Percentiles rank a stretch among this genome's conserved stretches.
Evolutionary conservation across 1,284 basidiomycete genomes (phyloP).

Genomic region (Prillingera fragicola): DNA sequence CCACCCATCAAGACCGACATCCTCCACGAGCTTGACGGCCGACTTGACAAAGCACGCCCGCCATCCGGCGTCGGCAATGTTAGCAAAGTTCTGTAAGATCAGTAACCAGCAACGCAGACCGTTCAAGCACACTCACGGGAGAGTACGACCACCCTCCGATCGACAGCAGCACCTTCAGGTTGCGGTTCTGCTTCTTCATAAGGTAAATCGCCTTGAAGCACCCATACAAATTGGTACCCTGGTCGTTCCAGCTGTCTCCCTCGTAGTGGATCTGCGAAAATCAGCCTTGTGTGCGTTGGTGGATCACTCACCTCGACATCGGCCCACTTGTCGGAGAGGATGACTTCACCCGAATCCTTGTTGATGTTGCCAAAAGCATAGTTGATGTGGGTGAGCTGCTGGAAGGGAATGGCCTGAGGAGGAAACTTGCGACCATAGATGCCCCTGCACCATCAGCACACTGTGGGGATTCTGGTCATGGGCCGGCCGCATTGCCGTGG

Average conservation of each 20-base stretch:
- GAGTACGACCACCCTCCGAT: conserved; percentile 87
- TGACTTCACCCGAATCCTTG: conserved; percentile 60
- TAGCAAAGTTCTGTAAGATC: conserved; percentile 39
- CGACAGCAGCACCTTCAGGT: conserved; percentile 70
- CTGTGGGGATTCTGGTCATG: not conserved
- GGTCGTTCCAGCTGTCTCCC: conserved; percentile 84
- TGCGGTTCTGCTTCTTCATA: conserved; percentile 68
- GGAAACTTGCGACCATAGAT: conserved; percentile 83
- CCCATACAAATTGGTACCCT: conserved; percentile 73
- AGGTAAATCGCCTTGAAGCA: conserved; percentile 82
- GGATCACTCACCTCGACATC: conserved; percentile 68
- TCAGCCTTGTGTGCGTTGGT: conserved; percentile 32
- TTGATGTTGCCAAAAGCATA: conserved; percentile 86
- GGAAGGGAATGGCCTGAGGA: conserved; percentile 62
- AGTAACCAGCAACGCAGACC: not conserved
- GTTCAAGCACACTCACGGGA: conserved; percentile 45
- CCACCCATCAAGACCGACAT: conserved; percentile 83
- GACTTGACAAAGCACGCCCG: conserved; percentile 65
- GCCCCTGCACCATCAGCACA: conserved; percentile 56
- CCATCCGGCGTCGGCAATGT: conserved; percentile 55
- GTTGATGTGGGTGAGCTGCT: conserved; percentile 69
- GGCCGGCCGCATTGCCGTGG: not conserved
- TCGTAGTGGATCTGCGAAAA: conserved; percentile 54
- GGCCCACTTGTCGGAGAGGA: conserved; percentile 72
- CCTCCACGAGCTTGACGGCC: conserved; percentile 68